Evolutionary conservation across 2,329 filamentous ascomycete genomes (phyloP), one percentile per base, ranked within the genome.

Genomic region (Ophiostoma sp.): DNA sequence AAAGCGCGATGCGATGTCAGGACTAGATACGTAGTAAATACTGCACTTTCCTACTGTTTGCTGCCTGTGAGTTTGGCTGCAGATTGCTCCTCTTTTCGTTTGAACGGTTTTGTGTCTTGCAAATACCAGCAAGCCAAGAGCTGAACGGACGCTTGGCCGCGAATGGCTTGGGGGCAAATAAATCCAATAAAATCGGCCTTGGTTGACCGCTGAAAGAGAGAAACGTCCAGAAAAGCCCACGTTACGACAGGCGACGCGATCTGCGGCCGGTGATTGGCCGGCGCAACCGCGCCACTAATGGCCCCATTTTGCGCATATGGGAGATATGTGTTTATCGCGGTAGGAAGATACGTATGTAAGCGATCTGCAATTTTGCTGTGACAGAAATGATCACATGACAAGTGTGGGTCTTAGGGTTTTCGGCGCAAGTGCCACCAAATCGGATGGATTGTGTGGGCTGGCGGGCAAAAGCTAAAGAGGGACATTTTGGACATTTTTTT

Each of bases 351-450:
- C 42, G 17, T 48, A 48, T 19, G 19, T 45, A 42, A 9, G 36
- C 36, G n/a, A 17, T 11, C 17, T 19, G 2, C 22, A 55, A 25
- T 11, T 15, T 12, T 4, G n/a, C 50, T 22, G n/a, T 9, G 39
- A 39, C 11, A 59, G 17, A 39, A n/a, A 11, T 1, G 8, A 25
- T 72, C 70, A 72, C 70, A 22, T 72, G 70, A 72, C 45, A 4
- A 5, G 1, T 7, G 61, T 59, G 70, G 70, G 22, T 61, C 64
- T 72, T 72, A 72, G 63, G 63, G 71, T 36, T 69, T 72, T 33
- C 25, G n/a, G 57, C 57, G 17, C 25, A 25, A 12, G 17, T n/a
- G 9, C 25, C 52, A 71, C 55, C 39, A 71, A 64, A 52, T 22
- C n/a, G n/a, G 22, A 25, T 4, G 33, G 33, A 36, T 64, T 69